Base-by-base conservation (phyloP, 768 basidiomycete species). In the Leccinum subtestaceum region DNA sequence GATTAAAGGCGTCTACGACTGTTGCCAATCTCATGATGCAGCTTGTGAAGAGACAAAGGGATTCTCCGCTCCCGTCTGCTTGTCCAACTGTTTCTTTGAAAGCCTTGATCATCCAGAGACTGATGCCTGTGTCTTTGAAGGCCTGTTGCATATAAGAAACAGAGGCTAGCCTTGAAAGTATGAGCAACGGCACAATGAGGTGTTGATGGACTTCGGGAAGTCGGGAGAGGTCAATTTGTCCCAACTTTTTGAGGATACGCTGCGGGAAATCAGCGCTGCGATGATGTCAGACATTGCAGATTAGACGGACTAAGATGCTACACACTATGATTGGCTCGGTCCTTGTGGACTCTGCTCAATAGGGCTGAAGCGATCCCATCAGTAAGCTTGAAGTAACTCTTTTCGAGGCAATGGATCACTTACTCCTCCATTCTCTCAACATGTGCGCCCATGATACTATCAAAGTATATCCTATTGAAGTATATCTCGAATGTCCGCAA, bases 401-500 rank as follows among this genome's bases (percentile, higher is more conserved):
- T n/a, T 23, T 29, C 36, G 36, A 57, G 25, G 13, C 13, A 13
- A 23, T 32, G 40, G 8, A 49, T 19, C n/a, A 25, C 27, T 29
- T 12, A 31, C 27, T 51, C 13, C 1, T 51, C 13, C 6, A 17
- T 32, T 11, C 15, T 15, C 29, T 25, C 49, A n/a, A 23, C 17
- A 10, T 29, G 15, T 29, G 48, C 4, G 5, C 38, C 31, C 12
- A 58, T 43, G 17, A 49, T 47, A 36, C 13, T 31, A 31, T 31
- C 29, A 31, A 31, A 31, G 29, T 31, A 31, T 31, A 31, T 31
- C 29, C 29, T 56, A 27, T 56, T 47, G 19, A 58, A 45, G 32
- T 52, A 58, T 25, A 36, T 46, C 34, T 58, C 57, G 31, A 58
- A 58, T 4, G 57, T 58, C 13, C 23, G 40, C 9, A 40, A 58